Conservation (phyloP, 257 asterid genomes). For the Pogostemon cablin region DNA sequence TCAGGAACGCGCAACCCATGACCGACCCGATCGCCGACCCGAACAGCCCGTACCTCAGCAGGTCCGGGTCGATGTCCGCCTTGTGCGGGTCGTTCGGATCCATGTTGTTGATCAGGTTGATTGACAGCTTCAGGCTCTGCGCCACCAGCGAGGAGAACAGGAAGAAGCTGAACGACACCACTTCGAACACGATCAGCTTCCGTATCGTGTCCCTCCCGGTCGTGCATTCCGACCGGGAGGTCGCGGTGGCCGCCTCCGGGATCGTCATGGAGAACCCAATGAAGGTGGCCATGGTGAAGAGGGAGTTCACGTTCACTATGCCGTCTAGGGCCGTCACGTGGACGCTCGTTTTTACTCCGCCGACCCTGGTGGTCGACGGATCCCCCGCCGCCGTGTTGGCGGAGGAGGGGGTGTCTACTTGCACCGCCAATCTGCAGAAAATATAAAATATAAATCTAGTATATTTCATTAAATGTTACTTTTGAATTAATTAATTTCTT, state of each 20-base stretch:
- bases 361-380: not conserved
- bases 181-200: slow-evolving; percentile 47
- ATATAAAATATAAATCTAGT: too few relatives aligned
- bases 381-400: not conserved
- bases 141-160: slow-evolving; percentile 57
- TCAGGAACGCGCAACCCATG: slow-evolving; percentile 38
- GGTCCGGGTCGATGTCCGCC: slow-evolving; percentile 44
- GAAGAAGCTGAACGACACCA: slow-evolving; percentile 52
- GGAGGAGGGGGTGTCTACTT: not conserved
- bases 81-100: slow-evolving; percentile 39
- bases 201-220: slow-evolving; percentile 31
- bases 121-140: slow-evolving; percentile 46
- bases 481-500: too few relatives aligned
- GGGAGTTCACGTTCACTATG: slow-evolving; percentile 57
- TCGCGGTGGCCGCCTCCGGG: slow-evolving; percentile 41
- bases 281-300: slow-evolving; percentile 54
- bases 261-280: slow-evolving; percentile 50
- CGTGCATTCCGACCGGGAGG: slow-evolving; percentile 29
- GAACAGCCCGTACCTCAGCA: slow-evolving; percentile 39
- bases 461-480: too few relatives aligned
- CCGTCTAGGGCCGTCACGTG: slow-evolving; percentile 59
- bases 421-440: too few relatives aligned
- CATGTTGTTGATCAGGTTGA: slow-evolving; percentile 45
- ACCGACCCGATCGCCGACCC: slow-evolving; percentile 48
- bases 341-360: slow-evolving; percentile 39